Percentiles rank a stretch among this genome's conserved stretches.
These are phyloP conservation scores for Pulveroboletus sp. DNA, from an alignment of 768 basidiomycete genomes.

Conservation along the genomic window DNA sequence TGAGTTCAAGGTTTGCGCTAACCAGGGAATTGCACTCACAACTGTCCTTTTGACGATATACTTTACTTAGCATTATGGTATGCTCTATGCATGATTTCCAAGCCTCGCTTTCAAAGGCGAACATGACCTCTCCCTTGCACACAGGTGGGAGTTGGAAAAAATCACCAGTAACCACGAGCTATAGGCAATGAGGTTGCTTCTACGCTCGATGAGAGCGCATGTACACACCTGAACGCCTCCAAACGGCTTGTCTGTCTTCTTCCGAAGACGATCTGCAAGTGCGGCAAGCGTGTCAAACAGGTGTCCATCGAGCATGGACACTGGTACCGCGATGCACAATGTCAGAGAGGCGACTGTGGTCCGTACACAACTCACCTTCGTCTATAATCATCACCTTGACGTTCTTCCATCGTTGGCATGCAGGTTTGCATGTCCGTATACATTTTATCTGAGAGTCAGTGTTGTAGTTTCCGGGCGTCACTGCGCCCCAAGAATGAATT, in stretches of 20 bases:
- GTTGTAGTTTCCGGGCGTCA: conserved; percentile 42
- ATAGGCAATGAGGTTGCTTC: neutral
- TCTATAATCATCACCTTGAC: conserved; percentile 61
- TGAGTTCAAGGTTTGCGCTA: neutral
- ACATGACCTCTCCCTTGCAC: conserved; percentile 43
- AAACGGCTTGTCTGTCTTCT: conserved; percentile 48
- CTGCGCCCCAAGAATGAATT: conserved; percentile 57
- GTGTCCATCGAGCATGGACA: conserved; percentile 66
- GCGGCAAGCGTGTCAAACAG: conserved; percentile 56
- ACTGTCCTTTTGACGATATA: conserved; percentile 72
- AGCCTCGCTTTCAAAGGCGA: conserved; percentile 59
- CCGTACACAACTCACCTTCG: conserved; percentile 41
- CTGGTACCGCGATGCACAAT: conserved; percentile 26
- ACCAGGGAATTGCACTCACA: conserved; percentile 34
- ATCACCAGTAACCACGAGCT: conserved; percentile 53
- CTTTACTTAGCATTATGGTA: conserved; percentile 63
- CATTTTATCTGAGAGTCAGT: conserved; percentile 45
- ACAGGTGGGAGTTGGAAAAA: conserved; percentile 59
- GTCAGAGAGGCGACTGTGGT: neutral
- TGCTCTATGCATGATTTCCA: conserved; percentile 43
- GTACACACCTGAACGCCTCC: conserved; percentile 58
- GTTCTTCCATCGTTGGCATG: conserved; percentile 51
- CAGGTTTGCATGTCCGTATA: conserved; percentile 50
- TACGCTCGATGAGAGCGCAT: neutral
- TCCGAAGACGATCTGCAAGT: conserved; percentile 48